These are phyloP conservation scores for Colletotrichum sp. DNA, from an alignment of 2,329 filamentous ascomycete species.

Conservation along the genomic window DNA sequence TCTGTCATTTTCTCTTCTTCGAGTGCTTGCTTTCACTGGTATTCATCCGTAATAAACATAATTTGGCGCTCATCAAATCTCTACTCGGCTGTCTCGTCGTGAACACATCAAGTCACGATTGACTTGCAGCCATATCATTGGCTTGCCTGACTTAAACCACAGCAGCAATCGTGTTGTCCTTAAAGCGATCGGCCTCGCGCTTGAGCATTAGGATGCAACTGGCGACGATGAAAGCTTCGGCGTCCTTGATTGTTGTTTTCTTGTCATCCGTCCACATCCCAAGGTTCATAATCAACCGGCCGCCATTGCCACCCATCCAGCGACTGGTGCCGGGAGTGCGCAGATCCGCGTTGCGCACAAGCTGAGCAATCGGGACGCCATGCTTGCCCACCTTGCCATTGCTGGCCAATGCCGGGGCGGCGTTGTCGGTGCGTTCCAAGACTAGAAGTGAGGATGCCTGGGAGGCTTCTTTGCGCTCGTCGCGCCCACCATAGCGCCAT, in stretches of 20 bases:
- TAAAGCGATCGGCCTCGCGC: background rate
- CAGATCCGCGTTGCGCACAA: background rate
- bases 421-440: background rate
- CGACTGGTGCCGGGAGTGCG: background rate
- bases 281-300: background rate
- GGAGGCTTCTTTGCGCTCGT: background rate
- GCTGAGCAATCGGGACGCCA: background rate
- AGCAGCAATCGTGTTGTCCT: background rate
- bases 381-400: background rate
- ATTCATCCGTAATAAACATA: too few relatives aligned
- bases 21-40: too few relatives aligned
- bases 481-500: background rate
- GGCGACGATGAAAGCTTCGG: background rate
- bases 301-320: background rate
- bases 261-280: background rate
- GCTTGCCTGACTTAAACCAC: background rate
- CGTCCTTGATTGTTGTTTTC: background rate
- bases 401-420: background rate
- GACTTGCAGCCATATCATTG: background rate
- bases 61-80: too few relatives aligned
- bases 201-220: background rate
- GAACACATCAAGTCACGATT: background rate
- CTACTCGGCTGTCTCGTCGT: too few relatives aligned
- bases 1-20: too few relatives aligned
- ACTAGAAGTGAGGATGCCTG: background rate